Evolutionary conservation across 2,329 filamentous ascomycete genomes (phyloP).

Genomic region (Neofusicoccum cordaticola): DNA sequence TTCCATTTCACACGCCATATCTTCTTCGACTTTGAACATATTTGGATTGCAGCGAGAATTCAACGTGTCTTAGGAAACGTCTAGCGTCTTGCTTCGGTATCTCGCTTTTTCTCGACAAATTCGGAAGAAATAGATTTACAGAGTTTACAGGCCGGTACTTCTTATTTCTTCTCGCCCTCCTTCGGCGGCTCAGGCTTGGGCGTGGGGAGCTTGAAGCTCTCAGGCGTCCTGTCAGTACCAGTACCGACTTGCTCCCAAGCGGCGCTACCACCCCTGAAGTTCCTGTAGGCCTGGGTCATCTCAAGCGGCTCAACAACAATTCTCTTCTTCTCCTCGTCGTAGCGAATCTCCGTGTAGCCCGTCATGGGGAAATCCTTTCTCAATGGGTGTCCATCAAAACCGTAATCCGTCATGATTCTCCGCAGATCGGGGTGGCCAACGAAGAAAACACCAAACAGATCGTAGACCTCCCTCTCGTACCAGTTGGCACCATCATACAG

Average conservation of each 20-base stretch:
- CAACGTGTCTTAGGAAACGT: neutral
- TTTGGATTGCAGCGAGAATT: neutral
- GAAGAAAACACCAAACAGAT: conserved; percentile 97
- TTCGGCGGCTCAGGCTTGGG: conserved; percentile 87
- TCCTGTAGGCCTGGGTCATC: conserved; percentile 96
- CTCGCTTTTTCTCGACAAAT: conserved; percentile 1
- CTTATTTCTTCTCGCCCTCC: conserved; percentile 66
- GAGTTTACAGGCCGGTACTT: neutral
- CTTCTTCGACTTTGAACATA: neutral
- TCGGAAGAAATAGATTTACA: conserved; percentile 15
- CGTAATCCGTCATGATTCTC: conserved; percentile 99
- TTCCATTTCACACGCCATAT: no score
- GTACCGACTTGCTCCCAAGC: conserved; percentile 67
- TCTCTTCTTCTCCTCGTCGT: conserved; percentile 99
- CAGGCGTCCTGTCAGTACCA: conserved; percentile 76
- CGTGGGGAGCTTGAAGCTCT: conserved; percentile 87
- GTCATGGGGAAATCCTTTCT: conserved; percentile 98
- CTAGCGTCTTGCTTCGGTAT: conserved; percentile 3
- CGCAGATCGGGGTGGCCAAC: conserved; percentile 89
- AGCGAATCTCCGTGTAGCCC: conserved; percentile 96
- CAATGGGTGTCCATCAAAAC: conserved; percentile 95
- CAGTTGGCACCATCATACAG: conserved; percentile 96
- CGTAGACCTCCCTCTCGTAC: conserved; percentile 98
- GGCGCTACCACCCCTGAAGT: conserved; percentile 65
- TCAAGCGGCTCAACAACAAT: conserved; percentile 97